Evolutionary conservation across 345 rosid species (phyloP).

Genomic region (Xanthoceras sorbifolium): DNA sequence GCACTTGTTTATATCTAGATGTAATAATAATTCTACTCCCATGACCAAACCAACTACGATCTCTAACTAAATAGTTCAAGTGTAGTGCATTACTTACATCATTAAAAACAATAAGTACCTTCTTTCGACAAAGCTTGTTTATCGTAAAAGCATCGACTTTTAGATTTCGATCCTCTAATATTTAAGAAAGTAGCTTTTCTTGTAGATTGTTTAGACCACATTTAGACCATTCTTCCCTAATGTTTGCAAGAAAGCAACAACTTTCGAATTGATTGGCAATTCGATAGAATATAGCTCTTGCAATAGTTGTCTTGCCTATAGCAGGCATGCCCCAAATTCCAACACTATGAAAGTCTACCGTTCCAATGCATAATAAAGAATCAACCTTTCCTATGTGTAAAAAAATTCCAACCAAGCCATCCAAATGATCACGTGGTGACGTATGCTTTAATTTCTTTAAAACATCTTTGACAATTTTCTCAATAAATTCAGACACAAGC

Average conservation of each 20-base stretch:
- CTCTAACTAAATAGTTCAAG: background rate
- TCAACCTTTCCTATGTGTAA: background rate
- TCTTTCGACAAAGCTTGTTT: background rate
- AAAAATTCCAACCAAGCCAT: conserved; percentile 16
- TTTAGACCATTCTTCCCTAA: conserved; percentile 22
- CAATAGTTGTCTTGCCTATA: conserved; percentile 38
- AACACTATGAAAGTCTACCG: background rate
- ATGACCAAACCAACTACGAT: background rate
- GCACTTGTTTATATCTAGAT: conserved; percentile 7
- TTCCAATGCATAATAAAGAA: background rate
- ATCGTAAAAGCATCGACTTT: background rate
- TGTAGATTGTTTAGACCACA: background rate
- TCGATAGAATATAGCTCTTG: conserved; percentile 30
- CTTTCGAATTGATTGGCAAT: conserved; percentile 27
- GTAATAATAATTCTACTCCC: conserved; percentile 21
- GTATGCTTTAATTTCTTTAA: background rate
- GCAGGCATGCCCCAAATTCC: conserved; percentile 38
- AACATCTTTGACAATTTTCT: conserved; percentile 2
- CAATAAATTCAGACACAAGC: conserved; percentile 11
- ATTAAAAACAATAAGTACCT: conserved; percentile 21
- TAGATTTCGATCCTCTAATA: background rate
- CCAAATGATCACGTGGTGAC: background rate
- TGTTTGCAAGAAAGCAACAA: conserved; percentile 34
- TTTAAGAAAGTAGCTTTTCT: conserved; percentile 6
- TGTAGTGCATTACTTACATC: conserved; percentile 1